A percentile compares a stretch with the other conserved stretches of the same genome.
Evolutionary conservation across 2,329 filamentous ascomycete species (phyloP).

Genomic region (Microdochium trichocladiopsis): DNA sequence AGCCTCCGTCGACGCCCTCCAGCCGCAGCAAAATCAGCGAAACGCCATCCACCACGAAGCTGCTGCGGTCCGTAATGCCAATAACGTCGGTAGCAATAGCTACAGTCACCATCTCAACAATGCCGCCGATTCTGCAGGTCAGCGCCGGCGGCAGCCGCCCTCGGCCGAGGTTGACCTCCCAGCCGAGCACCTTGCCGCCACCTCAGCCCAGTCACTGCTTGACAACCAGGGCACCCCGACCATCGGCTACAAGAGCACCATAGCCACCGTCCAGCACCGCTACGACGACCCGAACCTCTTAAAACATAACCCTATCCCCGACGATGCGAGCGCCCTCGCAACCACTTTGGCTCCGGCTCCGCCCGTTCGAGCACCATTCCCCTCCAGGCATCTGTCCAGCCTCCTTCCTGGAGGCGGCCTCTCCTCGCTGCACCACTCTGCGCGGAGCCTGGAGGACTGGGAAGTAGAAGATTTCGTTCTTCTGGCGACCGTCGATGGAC

Average conservation of each 20-base stretch:
- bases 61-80: not conserved
- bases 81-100: not conserved
- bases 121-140: not conserved
- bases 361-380: conserved; percentile 88
- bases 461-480: conserved; percentile 99
- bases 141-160: not conserved
- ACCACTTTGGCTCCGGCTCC: conserved; percentile 87
- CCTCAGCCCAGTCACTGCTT: not conserved
- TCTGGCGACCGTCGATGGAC: conserved; percentile 98
- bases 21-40: conserved; percentile 38
- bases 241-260: conserved; percentile 11
- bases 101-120: not conserved
- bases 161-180: not conserved
- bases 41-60: conserved; percentile 4
- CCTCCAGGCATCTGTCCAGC: conserved; percentile 59
- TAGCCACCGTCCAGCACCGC: conserved; percentile 9
- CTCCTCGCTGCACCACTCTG: conserved; percentile 72
- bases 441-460: conserved; percentile 98
- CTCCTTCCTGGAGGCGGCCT: conserved; percentile 50
- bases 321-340: conserved; percentile 91
- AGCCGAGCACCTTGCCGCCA: not conserved
- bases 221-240: conserved; percentile 6
- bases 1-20: conserved; percentile 47
- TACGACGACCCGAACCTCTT: conserved; percentile 8
- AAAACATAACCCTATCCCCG: conserved; percentile 22